phyloP scores from a whole-genome alignment of 371 early-diverging fungal genomes.

The Syncephalastrum racemosum region DNA sequence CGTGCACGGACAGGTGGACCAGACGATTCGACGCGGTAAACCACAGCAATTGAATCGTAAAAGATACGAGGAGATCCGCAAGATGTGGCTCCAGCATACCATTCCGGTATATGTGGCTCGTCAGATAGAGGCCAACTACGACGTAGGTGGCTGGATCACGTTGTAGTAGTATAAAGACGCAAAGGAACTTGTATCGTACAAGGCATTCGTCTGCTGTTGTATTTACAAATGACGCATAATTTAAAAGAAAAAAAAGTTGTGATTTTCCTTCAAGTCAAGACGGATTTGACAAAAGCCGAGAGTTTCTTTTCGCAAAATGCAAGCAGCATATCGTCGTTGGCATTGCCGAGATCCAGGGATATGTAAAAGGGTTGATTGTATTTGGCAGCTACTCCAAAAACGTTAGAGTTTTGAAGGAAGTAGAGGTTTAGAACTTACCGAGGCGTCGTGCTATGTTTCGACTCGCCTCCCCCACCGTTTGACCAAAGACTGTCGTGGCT shows the following conservation, averaged over 20 bases:
- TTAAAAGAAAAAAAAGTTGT: too few species aligned
- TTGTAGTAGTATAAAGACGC: conserved; percentile 56
- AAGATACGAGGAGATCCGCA: conserved; percentile 84
- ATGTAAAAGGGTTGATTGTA: conserved; percentile 45
- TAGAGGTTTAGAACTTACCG: conserved; percentile 37
- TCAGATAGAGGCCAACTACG: conserved; percentile 85
- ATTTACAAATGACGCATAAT: too few species aligned
- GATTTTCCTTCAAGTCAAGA: conserved; percentile 12
- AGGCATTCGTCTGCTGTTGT: too few species aligned
- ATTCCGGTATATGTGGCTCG: conserved; percentile 87
- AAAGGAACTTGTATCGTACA: neutral
- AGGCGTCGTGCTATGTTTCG: conserved; percentile 39
- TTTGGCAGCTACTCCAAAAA: conserved; percentile 27
- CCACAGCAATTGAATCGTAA: conserved; percentile 78
- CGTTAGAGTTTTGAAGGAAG: too few species aligned
- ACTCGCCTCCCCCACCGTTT: conserved; percentile 41
- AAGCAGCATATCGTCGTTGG: conserved; percentile 39
- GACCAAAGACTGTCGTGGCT: conserved; percentile 46
- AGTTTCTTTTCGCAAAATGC: conserved; percentile 52
- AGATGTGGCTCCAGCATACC: conserved; percentile 81
- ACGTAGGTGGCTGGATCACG: conserved; percentile 92
- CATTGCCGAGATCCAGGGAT: conserved; percentile 30
- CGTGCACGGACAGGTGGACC: conserved; percentile 91
- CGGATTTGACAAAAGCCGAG: conserved; percentile 30
- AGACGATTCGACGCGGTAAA: conserved; percentile 79